Conservation (phyloP, 352 stramenopile genomes). For the Globisporangium nunn region DNA sequence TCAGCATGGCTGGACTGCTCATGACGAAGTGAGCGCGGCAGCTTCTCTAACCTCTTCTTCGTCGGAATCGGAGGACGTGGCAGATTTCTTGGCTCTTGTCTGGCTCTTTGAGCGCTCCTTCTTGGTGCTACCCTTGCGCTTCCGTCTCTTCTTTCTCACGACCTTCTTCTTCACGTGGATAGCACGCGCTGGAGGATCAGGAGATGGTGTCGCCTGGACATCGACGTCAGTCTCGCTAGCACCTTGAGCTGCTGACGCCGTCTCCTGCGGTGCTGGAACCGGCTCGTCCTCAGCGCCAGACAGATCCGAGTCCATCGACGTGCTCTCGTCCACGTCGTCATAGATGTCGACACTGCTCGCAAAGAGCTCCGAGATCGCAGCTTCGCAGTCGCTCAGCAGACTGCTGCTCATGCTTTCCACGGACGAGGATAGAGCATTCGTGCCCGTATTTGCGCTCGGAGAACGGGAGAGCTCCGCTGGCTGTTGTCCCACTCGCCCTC, state of each 20-base stretch:
- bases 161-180: constrained; percentile 6
- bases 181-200: neutral
- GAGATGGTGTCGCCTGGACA: neutral
- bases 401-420: constrained; percentile 20
- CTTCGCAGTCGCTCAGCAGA: constrained; percentile 54
- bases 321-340: constrained; percentile 6
- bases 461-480: neutral
- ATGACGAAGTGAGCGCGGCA: constrained; percentile 2
- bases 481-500: constrained; percentile 2
- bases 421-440: neutral
- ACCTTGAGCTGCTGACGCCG: neutral
- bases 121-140: constrained; percentile 6
- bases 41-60: neutral
- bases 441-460: neutral
- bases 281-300: constrained; percentile 58
- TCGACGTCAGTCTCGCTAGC: neutral
- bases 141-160: constrained; percentile 3
- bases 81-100: neutral
- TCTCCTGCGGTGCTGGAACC: constrained; percentile 23
- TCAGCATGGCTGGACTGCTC: constrained; percentile 54
- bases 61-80: neutral
- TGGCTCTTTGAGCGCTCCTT: constrained; percentile 3
- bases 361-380: constrained; percentile 51
- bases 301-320: constrained; percentile 46
- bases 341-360: constrained; percentile 18